These are phyloP conservation scores for Mrakia hoshinonis DNA, from an alignment of 768 basidiomycete genomes.

Conservation along the genomic window DNA sequence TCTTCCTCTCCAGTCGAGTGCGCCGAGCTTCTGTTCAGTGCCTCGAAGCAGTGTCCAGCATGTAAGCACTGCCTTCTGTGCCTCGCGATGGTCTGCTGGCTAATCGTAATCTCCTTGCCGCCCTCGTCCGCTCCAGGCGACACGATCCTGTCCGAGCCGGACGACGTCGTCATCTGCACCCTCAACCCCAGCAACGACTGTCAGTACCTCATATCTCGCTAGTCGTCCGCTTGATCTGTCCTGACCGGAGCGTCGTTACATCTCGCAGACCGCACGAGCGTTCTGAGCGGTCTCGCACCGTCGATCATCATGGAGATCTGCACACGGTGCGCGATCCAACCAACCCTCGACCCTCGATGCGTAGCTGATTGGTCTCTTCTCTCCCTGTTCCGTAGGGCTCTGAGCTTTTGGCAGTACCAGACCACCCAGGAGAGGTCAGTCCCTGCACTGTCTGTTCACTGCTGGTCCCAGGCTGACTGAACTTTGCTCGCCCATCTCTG, in stretches of 20 bases:
- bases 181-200: constrained; percentile 35
- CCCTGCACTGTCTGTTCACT: background rate
- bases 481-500: background rate
- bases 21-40: constrained; percentile 34
- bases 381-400: background rate
- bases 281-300: constrained; percentile 23
- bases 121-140: constrained; percentile 23
- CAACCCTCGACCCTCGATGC: background rate
- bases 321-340: background rate
- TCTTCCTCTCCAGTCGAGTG: constrained; percentile 30
- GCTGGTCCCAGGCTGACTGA: background rate
- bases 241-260: background rate
- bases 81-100: background rate
- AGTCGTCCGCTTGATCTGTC: background rate
- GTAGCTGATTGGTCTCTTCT: background rate
- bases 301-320: constrained; percentile 28
- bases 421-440: constrained; percentile 25
- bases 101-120: background rate
- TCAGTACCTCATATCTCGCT: constrained; percentile 22
- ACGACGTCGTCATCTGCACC: constrained; percentile 8
- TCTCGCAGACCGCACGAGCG: constrained; percentile 11
- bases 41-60: constrained; percentile 31
- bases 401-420: constrained; percentile 30
- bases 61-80: constrained; percentile 16
- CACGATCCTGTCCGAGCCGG: constrained; percentile 31